Percentiles rank a stretch among this genome's conserved stretches.
Evolutionary conservation across 2,329 filamentous ascomycete species (phyloP).

Genomic region (Plectosphaerella sp.): DNA sequence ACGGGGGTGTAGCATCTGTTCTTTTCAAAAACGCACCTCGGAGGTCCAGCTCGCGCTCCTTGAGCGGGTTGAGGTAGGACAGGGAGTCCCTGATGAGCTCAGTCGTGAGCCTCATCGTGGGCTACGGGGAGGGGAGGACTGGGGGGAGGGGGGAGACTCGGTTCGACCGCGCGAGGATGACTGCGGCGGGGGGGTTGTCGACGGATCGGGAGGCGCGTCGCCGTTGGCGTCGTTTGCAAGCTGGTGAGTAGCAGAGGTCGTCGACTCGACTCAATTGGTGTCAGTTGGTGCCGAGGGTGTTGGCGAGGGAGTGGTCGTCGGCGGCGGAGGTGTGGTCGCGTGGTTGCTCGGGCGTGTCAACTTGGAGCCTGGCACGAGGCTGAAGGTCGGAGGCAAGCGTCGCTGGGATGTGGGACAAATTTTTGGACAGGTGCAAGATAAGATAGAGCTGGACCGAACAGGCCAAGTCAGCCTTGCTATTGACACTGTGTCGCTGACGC

Average conservation of each 20-base stretch:
- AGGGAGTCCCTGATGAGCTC: constrained; percentile 93
- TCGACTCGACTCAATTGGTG: no score
- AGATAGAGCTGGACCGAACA: no score
- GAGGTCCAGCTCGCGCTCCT: constrained; percentile 97
- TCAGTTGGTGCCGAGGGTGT: no score
- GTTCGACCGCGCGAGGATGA: no score
- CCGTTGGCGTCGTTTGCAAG: not conserved
- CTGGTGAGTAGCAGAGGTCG: not conserved
- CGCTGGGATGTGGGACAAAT: no score
- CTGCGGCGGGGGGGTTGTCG: not conserved
- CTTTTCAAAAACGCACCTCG: constrained; percentile 95
- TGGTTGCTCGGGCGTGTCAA: not conserved
- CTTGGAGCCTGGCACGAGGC: not conserved
- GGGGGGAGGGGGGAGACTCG: constrained; percentile 4
- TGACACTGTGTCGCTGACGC: no score
- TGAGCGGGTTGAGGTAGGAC: constrained; percentile 97
- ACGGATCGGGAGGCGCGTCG: not conserved
- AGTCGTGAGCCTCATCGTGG: constrained; percentile 79
- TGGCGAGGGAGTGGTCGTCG: not conserved
- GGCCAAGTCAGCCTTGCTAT: no score
- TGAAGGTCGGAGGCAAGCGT: no score
- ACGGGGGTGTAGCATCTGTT: constrained; percentile 88
- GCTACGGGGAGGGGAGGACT: constrained; percentile 9
- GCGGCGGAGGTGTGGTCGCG: not conserved
- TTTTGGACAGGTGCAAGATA: no score